These are phyloP conservation scores for Aspergillus pseudonomiae DNA, from an alignment of 2,329 filamentous ascomycete species.

Conservation along the genomic window DNA sequence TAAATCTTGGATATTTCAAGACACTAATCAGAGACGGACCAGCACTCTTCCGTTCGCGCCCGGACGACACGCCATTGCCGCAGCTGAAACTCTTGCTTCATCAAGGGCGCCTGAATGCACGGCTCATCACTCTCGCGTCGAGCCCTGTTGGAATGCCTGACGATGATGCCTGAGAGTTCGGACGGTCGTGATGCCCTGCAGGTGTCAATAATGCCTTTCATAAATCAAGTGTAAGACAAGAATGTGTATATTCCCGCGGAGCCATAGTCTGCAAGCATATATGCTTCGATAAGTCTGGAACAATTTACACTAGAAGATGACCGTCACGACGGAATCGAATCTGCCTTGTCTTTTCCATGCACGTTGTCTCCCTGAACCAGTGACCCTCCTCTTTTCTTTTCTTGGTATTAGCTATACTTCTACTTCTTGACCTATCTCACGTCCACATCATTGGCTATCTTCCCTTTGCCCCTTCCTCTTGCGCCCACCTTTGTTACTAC, in stretches of 20 bases:
- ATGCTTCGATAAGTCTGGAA: background rate
- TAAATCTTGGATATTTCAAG: background rate
- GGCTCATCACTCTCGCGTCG: background rate
- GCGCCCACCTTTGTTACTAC: background rate
- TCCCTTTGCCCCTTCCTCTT: background rate
- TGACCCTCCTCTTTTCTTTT: background rate
- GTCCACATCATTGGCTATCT: background rate
- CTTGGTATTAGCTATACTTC: background rate
- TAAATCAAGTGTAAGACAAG: background rate
- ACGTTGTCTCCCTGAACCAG: background rate
- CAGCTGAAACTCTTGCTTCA: background rate
- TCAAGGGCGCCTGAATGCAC: no score
- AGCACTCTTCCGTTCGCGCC: background rate
- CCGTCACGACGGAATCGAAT: background rate
- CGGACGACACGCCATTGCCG: background rate
- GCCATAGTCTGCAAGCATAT: no score
- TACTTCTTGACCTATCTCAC: background rate
- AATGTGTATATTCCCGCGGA: background rate
- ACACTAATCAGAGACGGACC: background rate
- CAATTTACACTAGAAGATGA: background rate
- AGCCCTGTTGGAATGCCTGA: background rate
- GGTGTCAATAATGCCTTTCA: background rate
- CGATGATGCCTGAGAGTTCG: background rate
- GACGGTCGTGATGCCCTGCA: background rate
- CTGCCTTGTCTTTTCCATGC: background rate